Base-by-base conservation (phyloP, 805 yeast species). In the Spathaspora passalidarum region DNA sequence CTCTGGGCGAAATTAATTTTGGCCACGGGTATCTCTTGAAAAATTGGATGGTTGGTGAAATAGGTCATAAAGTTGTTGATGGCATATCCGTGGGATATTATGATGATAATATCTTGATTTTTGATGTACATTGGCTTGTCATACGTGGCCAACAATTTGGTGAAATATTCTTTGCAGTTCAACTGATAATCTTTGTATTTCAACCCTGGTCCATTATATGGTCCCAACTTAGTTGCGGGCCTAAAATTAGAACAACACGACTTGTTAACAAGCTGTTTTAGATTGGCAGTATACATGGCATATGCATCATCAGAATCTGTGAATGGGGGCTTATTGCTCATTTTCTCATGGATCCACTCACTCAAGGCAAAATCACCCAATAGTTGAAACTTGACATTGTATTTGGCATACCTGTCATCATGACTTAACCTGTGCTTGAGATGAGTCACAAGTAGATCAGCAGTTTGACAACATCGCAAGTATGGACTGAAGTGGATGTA, bases 281-380 rank as follows among this genome's bases (percentile, higher is more conserved):
- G 52, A 52, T 72, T 72, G 34, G 76, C 75, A 5, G 73, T 71
- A 47, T 69, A 72, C 74, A 72, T 68, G 46, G 69, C 66, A 54
- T 72, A 72, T 3, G 75, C 77, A 52, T 72, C 75, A 44, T 68
- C 67, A 43, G 73, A 65, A 55, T 72, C 77, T 32, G 53, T 48
- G 48, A 67, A 69, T 4, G 75, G 76, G 9, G 76, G 75, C 49
- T 69, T 65, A 42, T 68, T 60, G 43, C 53, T 57, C 76, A 71
- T 70, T 32, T 63, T 61, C 41, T 72, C 76, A 48, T 72, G 77
- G 51, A 72, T 60, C 77, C 77, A 72, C 49, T 72, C 77, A 38
- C 70, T 62, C 14, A 72, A 54, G 10, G 76, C 77, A 62, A 72
- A 72, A 51, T 72, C 77, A 9, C 75, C 70, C 43, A 70, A 53